Evolutionary conservation across 805 yeast genomes (phyloP), one percentile per base, ranked within the genome.

Genomic region (Peterozyma xylosa): DNA sequence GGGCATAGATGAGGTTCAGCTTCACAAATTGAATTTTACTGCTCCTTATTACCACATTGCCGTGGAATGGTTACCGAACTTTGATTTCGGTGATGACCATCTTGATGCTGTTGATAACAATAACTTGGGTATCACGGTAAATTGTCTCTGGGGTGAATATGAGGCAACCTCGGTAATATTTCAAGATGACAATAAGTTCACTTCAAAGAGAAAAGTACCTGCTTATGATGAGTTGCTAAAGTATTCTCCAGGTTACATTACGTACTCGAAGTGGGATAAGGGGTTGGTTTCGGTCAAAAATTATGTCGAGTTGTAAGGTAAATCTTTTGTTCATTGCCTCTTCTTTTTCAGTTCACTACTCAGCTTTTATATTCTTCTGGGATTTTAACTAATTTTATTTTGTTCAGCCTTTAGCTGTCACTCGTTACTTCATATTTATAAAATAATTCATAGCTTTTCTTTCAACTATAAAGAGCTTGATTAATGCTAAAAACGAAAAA

Each of bases 81-180:
- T 41, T 15, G 44, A 41, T 7, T 34, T 41, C 17, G 63, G 73
- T 11, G 69, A 70, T 29, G 78, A 69, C 37, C 63, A 57, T 34
- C 65, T 61, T 17, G 60, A 53, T 29, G 59, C 55, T n/a, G 63
- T 58, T 33, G 59, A 60, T 16, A 60, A 61, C 9, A 58, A 66
- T 53, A 57, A 64, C 45, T 60, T 87, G 41, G 82, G 80, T 9
- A 71, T 88, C 1, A 59, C 66, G 7, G 71, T 88, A 9, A 68
- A 74, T 18, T 89, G 96, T 57, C 78, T 67, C 54, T 89, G 91
- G 90, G 85, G 87, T 9, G 95, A 88, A 50, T 76, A 78, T 57
- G 79, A 78, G 33, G 59, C 62, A 11, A 74, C 58, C 41, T 56
- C 60, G 18, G 55, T 64, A 7, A 59, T 62, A 16, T 68, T 67